Base-by-base conservation (phyloP, 257 asterid species). In the Solanum pennellii region DNA sequence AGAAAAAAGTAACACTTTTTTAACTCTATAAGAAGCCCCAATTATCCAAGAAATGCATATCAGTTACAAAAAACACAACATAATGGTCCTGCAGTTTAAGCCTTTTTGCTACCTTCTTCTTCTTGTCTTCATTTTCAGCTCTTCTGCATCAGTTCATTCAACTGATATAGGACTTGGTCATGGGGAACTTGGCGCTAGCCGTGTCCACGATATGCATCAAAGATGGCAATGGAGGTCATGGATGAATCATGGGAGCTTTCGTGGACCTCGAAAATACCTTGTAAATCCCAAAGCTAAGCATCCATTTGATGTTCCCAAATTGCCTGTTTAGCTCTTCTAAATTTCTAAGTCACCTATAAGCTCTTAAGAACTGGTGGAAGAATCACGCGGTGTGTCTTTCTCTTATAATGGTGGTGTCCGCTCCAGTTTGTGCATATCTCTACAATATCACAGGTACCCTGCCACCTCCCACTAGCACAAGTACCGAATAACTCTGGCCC, bases 161-260 rank as follows among this genome's bases (percentile, higher is more conserved):
- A 86, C 89, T 80, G 27, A 45, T 49, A 80, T 80, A 3, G 87
- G 88, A 44, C 18, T 69, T 45, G 88, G 44, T 23, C 85, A 59
- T 35, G 88, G 82, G 23, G 84, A 62, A 23, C 72, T 85, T 83
- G 88, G 44, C 13, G n/a, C 12, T 9, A 69, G 88, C 12, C 47
- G 18, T n/a, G 79, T 29, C 35, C 83, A 69, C 1, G 85, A 72
- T n/a, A n/a, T 14, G 10, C 87, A 60, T 6, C 84, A 84, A 86
- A 69, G 90, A 90, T 86, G 91, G 94, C 91, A 85, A 82, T 88
- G 91, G 89, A 74, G 88, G 89, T 88, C 92, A 5, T 74, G 93
- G 90, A 90, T 93, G 92, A 93, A 93, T 73, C 97, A 94, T n/a
- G 95, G 97, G 76, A 91, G 96, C 92, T 91, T 89, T 21, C 93